Evolutionary conservation across 345 rosid species (phyloP).

Genomic region (Adansonia digitata): DNA sequence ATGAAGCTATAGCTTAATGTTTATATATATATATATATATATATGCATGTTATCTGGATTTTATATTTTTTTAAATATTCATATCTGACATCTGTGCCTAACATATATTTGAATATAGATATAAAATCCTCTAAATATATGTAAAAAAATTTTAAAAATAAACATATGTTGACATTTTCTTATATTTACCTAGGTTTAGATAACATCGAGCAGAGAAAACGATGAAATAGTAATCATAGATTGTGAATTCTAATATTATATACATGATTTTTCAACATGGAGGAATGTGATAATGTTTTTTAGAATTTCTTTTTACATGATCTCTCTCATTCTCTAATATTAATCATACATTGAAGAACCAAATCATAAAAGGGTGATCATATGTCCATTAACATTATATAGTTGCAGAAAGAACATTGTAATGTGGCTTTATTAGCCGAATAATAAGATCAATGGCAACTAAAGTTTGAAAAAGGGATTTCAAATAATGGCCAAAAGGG

Average conservation of each 20-base stretch:
- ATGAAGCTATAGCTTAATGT: too few relatives aligned
- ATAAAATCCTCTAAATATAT: too few relatives aligned
- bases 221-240: background rate
- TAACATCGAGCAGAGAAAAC: too few relatives aligned
- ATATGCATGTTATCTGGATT: too few relatives aligned
- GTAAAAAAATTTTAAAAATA: too few relatives aligned
- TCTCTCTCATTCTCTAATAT: background rate
- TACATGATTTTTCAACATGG: background rate
- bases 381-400: background rate
- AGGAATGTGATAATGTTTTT: slow-evolving; percentile 2
- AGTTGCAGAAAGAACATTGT: background rate
- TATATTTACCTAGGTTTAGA: too few relatives aligned
- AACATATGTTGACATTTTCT: too few relatives aligned
- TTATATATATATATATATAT: too few relatives aligned
- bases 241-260: background rate
- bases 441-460: background rate
- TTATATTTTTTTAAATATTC: too few relatives aligned
- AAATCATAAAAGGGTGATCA: background rate
- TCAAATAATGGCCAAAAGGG: too few relatives aligned
- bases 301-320: background rate
- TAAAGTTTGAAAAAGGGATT: background rate
- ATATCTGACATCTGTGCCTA: too few relatives aligned
- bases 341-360: slow-evolving; percentile 11
- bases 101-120: too few relatives aligned
- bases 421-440: background rate